A percentile compares a stretch with the other conserved stretches of the same genome.
These are phyloP conservation scores for Choiromyces venosus DNA, from an alignment of 495 filamentous ascomycete species.

Conservation along the genomic window DNA sequence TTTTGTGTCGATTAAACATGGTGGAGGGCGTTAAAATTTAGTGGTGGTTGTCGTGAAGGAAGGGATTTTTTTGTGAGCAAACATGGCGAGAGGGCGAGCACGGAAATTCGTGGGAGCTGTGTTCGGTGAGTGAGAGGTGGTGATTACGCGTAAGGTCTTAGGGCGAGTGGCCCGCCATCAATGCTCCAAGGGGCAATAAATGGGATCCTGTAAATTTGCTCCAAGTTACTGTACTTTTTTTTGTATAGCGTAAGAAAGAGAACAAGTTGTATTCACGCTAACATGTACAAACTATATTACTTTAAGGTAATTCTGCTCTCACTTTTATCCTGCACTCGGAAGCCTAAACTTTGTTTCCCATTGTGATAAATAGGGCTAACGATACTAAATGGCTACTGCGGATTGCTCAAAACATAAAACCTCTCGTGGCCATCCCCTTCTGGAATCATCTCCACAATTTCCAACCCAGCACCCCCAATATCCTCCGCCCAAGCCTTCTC, in stretches of 20 bases:
- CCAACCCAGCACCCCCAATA: conserved; percentile 13
- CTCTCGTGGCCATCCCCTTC: conserved; percentile 4
- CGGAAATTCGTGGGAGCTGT: background rate
- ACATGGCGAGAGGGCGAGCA: background rate
- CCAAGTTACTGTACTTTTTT: too few species aligned
- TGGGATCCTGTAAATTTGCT: background rate
- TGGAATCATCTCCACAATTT: conserved; percentile 9
- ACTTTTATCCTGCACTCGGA: background rate
- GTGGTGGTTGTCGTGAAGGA: background rate
- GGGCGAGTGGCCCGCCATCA: too few species aligned
- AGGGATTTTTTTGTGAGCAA: background rate
- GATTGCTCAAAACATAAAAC: conserved; percentile 13
- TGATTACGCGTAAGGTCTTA: background rate
- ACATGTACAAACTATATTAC: too few species aligned
- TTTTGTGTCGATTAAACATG: background rate
- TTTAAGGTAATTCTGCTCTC: too few species aligned
- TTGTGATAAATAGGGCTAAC: background rate
- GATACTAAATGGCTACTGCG: background rate
- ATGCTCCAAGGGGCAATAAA: background rate
- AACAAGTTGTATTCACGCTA: too few species aligned
- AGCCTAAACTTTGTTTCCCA: background rate
- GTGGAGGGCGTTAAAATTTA: background rate
- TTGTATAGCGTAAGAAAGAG: too few species aligned
- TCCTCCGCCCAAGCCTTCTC: conserved; percentile 10
- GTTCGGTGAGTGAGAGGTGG: background rate